phyloP scores from a whole-genome alignment of 768 basidiomycete genomes.

The Hortiboletus campestris region DNA sequence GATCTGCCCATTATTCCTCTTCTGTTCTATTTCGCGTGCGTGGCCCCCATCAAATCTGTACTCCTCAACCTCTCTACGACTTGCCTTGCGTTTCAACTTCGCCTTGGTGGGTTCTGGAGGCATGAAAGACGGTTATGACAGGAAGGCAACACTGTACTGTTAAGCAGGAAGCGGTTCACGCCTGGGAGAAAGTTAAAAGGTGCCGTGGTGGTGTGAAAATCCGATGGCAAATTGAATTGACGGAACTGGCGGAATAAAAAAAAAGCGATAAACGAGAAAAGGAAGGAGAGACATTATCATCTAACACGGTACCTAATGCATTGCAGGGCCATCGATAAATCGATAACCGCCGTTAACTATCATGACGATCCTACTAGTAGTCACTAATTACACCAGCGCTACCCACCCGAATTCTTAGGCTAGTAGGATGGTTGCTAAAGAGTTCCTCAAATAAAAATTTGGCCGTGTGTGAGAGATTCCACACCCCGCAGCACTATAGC shows the following conservation, averaged over 20 bases:
- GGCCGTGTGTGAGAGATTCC: slow-evolving; percentile 4
- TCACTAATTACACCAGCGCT: not conserved
- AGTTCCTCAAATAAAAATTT: not conserved
- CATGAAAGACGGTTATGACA: slow-evolving; percentile 36
- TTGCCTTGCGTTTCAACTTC: slow-evolving; percentile 48
- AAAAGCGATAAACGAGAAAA: not conserved
- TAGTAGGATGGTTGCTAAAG: not conserved
- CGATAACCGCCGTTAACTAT: not conserved
- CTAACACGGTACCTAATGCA: not conserved
- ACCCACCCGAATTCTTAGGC: not conserved
- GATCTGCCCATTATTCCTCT: slow-evolving; percentile 72
- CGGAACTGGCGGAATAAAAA: not conserved
- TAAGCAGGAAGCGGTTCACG: slow-evolving; percentile 11
- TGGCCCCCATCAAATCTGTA: slow-evolving; percentile 51
- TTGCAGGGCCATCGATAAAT: slow-evolving; percentile 7
- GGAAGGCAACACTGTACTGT: slow-evolving; percentile 4
- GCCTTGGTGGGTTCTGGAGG: slow-evolving; percentile 54
- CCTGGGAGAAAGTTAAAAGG: slow-evolving; percentile 26
- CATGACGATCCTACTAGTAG: not conserved
- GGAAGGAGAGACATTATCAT: slow-evolving; percentile 1
- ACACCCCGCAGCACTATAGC: slow-evolving; percentile 16
- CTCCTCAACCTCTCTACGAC: slow-evolving; percentile 51
- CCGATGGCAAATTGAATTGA: slow-evolving; percentile 16
- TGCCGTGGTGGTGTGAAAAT: slow-evolving; percentile 30
- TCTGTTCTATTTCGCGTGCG: slow-evolving; percentile 68